Evolutionary conservation across 73 alveolate genomes (phyloP).

Genomic region (Halteria grandinella): DNA sequence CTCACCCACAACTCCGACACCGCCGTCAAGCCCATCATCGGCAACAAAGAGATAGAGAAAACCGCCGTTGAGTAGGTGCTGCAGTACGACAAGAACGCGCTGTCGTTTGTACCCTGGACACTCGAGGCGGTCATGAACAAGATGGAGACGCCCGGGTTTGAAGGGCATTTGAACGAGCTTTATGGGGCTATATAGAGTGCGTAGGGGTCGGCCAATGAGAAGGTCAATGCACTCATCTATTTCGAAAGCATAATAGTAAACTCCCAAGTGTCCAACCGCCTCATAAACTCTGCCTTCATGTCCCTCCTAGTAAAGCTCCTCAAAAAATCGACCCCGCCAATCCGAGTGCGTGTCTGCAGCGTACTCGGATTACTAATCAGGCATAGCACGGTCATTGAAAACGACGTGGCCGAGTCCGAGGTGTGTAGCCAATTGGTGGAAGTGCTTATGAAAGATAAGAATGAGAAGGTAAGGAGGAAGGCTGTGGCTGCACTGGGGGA

Average conservation of each 20-base stretch:
- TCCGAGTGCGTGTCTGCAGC: conserved; percentile 90
- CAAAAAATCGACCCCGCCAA: conserved; percentile 78
- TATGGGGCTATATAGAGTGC: conserved; percentile 76
- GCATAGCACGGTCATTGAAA: conserved; percentile 96
- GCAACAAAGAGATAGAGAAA: conserved; percentile 95
- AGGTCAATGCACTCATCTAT: conserved; percentile 85
- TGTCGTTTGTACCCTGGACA: conserved; percentile 84
- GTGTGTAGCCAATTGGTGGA: conserved; percentile 68
- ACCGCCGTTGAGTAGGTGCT: conserved; percentile 72
- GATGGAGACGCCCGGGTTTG: conserved; percentile 78
- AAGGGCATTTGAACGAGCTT: conserved; percentile 79
- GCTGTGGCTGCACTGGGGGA: conserved; percentile 99
- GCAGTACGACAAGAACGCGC: conserved; percentile 61
- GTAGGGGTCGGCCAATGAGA: conserved; percentile 70
- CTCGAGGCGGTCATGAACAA: conserved; percentile 82
- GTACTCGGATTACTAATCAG: conserved; percentile 93
- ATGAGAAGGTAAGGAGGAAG: conserved; percentile 83
- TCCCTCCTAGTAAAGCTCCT: conserved; percentile 81
- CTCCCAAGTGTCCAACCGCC: conserved; percentile 87
- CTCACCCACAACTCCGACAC: conserved; percentile 92
- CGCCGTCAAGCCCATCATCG: conserved; percentile 96
- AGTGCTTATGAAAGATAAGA: conserved; percentile 76
- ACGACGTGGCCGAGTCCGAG: conserved; percentile 86
- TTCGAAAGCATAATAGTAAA: conserved; percentile 90
- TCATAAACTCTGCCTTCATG: conserved; percentile 89